A percentile compares a stretch with the other conserved stretches of the same genome.
These are phyloP conservation scores for Dendrobium chrysotoxum DNA, from an alignment of 106 monocot genomes.

Conservation along the genomic window DNA sequence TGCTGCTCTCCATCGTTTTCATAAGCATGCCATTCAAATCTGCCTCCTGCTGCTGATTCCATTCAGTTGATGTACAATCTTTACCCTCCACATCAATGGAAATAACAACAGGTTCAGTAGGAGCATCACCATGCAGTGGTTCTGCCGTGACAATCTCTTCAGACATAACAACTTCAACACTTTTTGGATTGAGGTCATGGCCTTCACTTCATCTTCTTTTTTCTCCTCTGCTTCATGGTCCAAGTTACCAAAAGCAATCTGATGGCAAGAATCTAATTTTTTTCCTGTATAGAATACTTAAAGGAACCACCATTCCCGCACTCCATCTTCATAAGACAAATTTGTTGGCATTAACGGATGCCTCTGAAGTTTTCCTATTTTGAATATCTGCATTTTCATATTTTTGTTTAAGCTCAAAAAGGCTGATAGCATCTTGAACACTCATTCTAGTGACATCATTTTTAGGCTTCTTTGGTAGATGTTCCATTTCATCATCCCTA, in stretches of 20 bases:
- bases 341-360: conserved; percentile 39
- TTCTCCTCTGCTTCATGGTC: conserved; percentile 27
- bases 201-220: conserved; percentile 17
- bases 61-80: conserved; percentile 53
- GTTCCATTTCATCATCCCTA: conserved; percentile 39
- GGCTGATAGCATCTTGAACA: conserved; percentile 91
- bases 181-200: conserved; percentile 20
- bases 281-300: conserved; percentile 23
- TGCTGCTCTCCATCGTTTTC: conserved; percentile 73
- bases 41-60: conserved; percentile 78
- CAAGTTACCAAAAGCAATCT: conserved; percentile 13
- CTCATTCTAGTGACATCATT: conserved; percentile 74
- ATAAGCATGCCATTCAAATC: conserved; percentile 80
- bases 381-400: conserved; percentile 48
- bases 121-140: conserved; percentile 9
- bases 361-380: conserved; percentile 32
- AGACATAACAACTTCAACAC: conserved; percentile 2
- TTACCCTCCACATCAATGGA: conserved; percentile 27
- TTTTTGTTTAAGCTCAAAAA: conserved; percentile 87
- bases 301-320: conserved; percentile 70
- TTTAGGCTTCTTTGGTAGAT: conserved; percentile 57
- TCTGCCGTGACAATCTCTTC: conserved; percentile 22
- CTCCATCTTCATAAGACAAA: conserved; percentile 97
- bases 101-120: conserved; percentile 14
- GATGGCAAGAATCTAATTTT: conserved; percentile 14